phyloP scores from a whole-genome alignment of 148 eudicot genomes.

The Nyssa sinensis region DNA sequence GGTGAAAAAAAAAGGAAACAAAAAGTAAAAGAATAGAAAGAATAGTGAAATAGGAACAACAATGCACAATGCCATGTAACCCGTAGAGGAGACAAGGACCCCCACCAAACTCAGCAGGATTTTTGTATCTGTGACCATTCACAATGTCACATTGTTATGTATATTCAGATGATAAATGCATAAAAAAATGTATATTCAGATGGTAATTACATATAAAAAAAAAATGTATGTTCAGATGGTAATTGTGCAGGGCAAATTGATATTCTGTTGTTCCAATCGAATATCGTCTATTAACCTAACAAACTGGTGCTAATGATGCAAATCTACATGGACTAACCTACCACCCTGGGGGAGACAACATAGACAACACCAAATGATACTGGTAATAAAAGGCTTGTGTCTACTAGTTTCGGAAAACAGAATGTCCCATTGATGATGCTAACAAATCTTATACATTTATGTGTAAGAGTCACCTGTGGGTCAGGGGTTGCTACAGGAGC shows the following conservation, averaged over 20 bases:
- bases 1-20: background rate
- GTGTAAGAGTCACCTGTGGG: constrained; percentile 62
- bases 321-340: background rate
- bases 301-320: background rate
- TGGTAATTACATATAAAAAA: too few relatives aligned
- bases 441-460: background rate
- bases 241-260: background rate
- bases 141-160: background rate
- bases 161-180: too few relatives aligned
- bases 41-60: background rate
- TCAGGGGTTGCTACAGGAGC: constrained; percentile 94
- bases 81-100: background rate
- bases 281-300: background rate
- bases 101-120: background rate
- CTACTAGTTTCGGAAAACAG: background rate
- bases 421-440: background rate
- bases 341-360: background rate
- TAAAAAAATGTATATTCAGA: too few relatives aligned
- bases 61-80: background rate
- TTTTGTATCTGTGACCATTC: background rate
- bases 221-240: background rate
- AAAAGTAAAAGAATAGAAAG: background rate
- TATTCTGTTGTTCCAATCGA: background rate
- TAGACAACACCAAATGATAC: too few relatives aligned
- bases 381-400: background rate